These are phyloP conservation scores for Senna tora DNA, from an alignment of 306 rosid species.

Conservation along the genomic window DNA sequence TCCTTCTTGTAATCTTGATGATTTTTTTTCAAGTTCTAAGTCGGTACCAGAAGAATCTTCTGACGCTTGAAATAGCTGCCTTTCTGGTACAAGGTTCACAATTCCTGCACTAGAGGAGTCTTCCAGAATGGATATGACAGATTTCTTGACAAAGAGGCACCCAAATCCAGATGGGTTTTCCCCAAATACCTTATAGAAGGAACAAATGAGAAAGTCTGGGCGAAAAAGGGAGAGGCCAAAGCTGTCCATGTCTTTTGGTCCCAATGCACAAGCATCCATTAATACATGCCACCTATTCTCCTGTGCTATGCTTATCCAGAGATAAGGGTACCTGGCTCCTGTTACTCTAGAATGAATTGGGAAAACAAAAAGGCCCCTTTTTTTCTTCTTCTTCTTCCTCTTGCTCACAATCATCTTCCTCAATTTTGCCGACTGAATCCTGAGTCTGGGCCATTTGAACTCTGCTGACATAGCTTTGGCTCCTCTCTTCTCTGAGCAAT, in stretches of 20 bases:
- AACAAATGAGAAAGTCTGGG: conserved; percentile 87
- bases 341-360: conserved; percentile 94
- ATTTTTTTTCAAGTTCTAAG: conserved; percentile 45
- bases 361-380: conserved; percentile 83
- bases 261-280: conserved; percentile 90
- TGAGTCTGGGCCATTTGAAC: conserved; percentile 89
- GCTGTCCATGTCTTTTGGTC: conserved; percentile 94
- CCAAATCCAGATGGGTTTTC: conserved; percentile 96
- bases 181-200: conserved; percentile 88
- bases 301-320: conserved; percentile 92
- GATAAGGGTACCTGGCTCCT: conserved; percentile 88
- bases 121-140: conserved; percentile 65
- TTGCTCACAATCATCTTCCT: conserved; percentile 69
- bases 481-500: conserved; percentile 77
- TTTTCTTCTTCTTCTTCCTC: conserved; percentile 62
- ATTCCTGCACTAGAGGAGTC: conserved; percentile 68
- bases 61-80: conserved; percentile 41
- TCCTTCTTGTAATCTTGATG: conserved; percentile 49
- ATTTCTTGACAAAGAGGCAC: conserved; percentile 87
- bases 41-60: conserved; percentile 65
- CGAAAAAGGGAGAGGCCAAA: conserved; percentile 79
- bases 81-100: conserved; percentile 75
- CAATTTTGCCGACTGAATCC: conserved; percentile 72
- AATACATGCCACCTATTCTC: conserved; percentile 91
- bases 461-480: conserved; percentile 78